Conservation (phyloP, 2,329 filamentous ascomycete genomes). For the Claviceps sp. region DNA sequence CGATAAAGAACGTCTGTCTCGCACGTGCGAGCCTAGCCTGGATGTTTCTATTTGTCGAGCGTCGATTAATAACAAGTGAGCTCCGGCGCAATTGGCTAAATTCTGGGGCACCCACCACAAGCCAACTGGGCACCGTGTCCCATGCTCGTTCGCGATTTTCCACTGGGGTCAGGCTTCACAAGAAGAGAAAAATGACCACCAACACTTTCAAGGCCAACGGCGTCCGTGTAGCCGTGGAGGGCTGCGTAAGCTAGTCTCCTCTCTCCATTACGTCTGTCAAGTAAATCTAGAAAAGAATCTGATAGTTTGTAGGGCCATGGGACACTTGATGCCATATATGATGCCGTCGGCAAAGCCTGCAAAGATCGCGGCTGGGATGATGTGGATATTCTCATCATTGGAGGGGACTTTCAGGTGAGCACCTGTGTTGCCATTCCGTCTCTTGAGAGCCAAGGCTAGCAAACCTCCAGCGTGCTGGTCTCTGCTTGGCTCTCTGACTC, state of each 20-base stretch:
- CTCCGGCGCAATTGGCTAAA: neutral
- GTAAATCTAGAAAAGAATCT: too few relatives aligned
- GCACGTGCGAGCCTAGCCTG: too few relatives aligned
- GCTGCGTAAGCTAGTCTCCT: constrained; percentile 50
- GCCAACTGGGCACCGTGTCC: neutral
- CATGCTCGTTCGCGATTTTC: neutral
- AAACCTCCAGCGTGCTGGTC: too few relatives aligned
- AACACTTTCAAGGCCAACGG: constrained; percentile 25
- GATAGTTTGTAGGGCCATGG: constrained; percentile 55
- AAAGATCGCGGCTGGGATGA: constrained; percentile 61
- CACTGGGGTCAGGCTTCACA: neutral
- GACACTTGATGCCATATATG: constrained; percentile 81
- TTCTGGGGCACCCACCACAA: neutral
- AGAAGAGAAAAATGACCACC: constrained; percentile 12
- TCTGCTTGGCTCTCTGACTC: neutral
- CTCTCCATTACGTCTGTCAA: neutral
- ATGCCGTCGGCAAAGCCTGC: constrained; percentile 57
- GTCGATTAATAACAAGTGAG: neutral
- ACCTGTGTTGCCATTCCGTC: neutral
- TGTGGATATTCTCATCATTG: constrained; percentile 85
- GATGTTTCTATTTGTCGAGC: too few relatives aligned
- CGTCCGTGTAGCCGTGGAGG: constrained; percentile 71
- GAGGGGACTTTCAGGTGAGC: constrained; percentile 80
- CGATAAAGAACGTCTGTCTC: too few relatives aligned
- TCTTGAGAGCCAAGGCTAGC: neutral